phyloP scores from a whole-genome alignment of 2,329 filamentous ascomycete genomes.

The Colletotrichum phormii region DNA sequence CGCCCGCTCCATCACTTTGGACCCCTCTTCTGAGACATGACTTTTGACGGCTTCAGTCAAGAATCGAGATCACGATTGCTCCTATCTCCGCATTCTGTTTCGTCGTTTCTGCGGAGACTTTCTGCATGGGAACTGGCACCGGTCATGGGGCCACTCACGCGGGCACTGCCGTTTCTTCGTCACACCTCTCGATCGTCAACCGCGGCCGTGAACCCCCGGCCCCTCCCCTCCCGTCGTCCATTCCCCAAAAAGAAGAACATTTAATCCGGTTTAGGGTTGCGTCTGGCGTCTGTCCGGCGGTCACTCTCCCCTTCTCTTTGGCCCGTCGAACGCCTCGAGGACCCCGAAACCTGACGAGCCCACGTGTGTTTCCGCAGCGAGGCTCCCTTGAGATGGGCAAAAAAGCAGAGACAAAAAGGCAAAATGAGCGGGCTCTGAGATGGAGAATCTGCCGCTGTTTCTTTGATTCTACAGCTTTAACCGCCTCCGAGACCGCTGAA shows the following conservation, averaged over 20 bases:
- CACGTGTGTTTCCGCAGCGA: background rate
- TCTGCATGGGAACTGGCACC: background rate
- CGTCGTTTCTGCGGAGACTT: background rate
- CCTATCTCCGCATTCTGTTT: background rate
- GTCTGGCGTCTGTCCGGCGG: background rate
- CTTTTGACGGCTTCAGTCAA: background rate
- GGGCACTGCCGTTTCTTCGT: background rate
- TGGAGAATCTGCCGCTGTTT: background rate
- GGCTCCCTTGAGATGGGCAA: background rate
- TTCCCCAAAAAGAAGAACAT: background rate
- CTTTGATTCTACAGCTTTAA: conserved; percentile 5
- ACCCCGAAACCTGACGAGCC: background rate
- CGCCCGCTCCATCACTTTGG: background rate
- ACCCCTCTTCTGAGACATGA: background rate
- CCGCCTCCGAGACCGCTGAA: background rate
- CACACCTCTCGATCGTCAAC: background rate
- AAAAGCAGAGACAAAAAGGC: background rate
- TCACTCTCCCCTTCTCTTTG: background rate
- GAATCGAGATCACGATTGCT: background rate
- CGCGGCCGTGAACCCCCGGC: background rate
- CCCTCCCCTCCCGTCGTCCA: background rate
- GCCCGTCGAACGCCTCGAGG: background rate
- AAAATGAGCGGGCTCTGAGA: background rate
- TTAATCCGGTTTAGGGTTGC: too few species aligned
- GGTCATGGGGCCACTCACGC: background rate